Base-by-base conservation (phyloP, 2,329 filamentous ascomycete genomes). In the Cladophialophora exuberans region DNA sequence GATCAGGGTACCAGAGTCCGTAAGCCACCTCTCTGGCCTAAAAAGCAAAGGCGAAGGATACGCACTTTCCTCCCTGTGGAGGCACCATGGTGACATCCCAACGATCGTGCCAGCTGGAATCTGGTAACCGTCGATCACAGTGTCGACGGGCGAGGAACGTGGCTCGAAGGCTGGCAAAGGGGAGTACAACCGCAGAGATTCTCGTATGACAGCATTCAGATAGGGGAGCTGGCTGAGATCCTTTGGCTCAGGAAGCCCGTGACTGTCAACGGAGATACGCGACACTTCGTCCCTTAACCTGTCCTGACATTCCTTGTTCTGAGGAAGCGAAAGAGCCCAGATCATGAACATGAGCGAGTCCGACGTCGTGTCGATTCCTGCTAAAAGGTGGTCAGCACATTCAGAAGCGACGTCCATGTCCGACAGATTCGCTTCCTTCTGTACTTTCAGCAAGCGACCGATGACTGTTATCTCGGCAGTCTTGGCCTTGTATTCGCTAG, bases 371-470 rank as follows among this genome's bases (percentile, higher is more conserved):
- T 81, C 77, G 13, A 80, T 79, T 0, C 78, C 79, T 1, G 79
- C 79, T 0, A 79, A 70, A 3, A 82, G 70, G 56, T 82, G 79
- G 53, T 82, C 79, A 1, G 79, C 78, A 11, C 71, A 74, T 62
- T 82, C 79, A 0, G 79, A 80, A 2, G 80, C 80, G 47, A 79
- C 76, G 26, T 80, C 76, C 20, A 79, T 61, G 30, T 76, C 74
- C 6, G 69, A 65, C 3, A 80, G 58, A 3, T 65, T 64, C 66
- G 6, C 62, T 20, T 6, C 68, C 63, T 15, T 61, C 43, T 13
- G 59, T 35, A 30, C 48, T 23, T 56, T 59, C 39, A 63, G 59
- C 18, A 63, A 44, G 20, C 62, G 60, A n/a, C 60, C 63, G 10
- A 65, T 64, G 31, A 65, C 59, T 4, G 63, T 59, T 25, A 26